These are phyloP conservation scores for Sarocladium oryzae DNA, from an alignment of 2,329 filamentous ascomycete species.

Conservation along the genomic window DNA sequence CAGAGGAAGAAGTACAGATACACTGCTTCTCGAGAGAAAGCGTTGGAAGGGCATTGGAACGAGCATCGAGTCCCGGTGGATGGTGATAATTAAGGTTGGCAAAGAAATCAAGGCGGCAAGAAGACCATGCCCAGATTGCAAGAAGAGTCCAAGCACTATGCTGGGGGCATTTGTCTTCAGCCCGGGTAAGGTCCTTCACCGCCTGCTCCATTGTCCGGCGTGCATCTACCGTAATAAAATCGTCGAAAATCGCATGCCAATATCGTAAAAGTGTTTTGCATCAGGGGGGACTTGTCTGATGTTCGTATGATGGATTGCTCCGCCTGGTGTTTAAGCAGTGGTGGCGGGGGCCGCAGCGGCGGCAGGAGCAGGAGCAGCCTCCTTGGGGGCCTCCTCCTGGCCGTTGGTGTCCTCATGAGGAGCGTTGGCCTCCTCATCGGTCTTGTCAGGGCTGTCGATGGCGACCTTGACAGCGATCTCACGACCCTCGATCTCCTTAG, in stretches of 20 bases:
- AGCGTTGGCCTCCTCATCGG: conserved; percentile 71
- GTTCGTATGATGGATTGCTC: background rate
- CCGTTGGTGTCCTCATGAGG: conserved; percentile 34
- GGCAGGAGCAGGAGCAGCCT: conserved; percentile 15
- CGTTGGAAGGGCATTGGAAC: conserved; percentile 10
- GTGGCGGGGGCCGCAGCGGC: conserved; percentile 16
- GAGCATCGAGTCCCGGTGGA: conserved; percentile 7
- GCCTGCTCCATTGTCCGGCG: conserved; percentile 14
- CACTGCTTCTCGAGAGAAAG: conserved; percentile 14
- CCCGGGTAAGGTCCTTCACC: conserved; percentile 17
- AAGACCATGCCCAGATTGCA: conserved; percentile 5
- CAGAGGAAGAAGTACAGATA: conserved; percentile 26
- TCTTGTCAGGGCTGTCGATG: conserved; percentile 98
- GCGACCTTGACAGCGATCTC: conserved; percentile 99
- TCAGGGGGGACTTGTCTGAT: conserved; percentile 12
- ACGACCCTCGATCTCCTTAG: conserved; percentile 96
- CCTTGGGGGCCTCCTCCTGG: conserved; percentile 21
- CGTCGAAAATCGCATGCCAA: conserved; percentile 32
- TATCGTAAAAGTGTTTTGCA: conserved; percentile 30
- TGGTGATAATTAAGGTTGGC: conserved; percentile 8
- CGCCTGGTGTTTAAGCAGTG: conserved; percentile 23
- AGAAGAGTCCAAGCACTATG: conserved; percentile 18
- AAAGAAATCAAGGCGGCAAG: conserved; percentile 3
- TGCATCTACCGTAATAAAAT: conserved; percentile 32
- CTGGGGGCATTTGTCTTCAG: conserved; percentile 19